Evolutionary conservation across 2,329 filamentous ascomycete species (phyloP), one percentile per base, ranked within the genome.

Genomic region (Scorias spongiosa): DNA sequence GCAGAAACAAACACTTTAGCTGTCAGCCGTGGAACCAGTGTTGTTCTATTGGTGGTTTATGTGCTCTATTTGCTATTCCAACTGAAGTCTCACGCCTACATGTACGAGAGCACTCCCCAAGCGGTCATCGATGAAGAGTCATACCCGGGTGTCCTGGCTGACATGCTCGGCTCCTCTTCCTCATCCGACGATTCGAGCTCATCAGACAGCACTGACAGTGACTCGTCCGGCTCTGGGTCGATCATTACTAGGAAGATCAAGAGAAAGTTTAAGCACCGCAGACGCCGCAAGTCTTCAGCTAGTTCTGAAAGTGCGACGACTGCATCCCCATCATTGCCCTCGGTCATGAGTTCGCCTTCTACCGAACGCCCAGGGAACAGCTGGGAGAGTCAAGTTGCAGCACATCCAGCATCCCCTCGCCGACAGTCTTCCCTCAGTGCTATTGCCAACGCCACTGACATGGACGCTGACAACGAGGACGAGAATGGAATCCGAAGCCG

Each of bases 91-190:
- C 87, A 94, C 59, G 75, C 84, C 8, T 93, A 93, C 65, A 79
- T 94, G 68, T 93, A 94, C 54, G 83, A 87, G 62, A 91, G 86
- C 51, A 94, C 84, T 5, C 88, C 88, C 9, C 87, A 94, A 64
- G 81, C 88, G 54, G 82, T 93, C 47, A 91, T 95, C 49, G 88
- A 95, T 53, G 86, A 91, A 55, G 88, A 94, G 60, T 80, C 85
- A 0, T 81, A 85, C 39, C 88, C 88, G 17, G 88, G 88, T 50
- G 80, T 91, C 1, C 74, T 88, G 10, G 82, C 83, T 14, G 82
- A 83, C 29, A 84, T 89, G 64, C 74, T 94, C 56, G 83, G 91
- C 50, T 78, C 78, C 0, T 84, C 80, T 2, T 70, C 65, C 43
- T 73, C 67, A 9, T 78, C 77, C 5, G 66, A 64, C 2, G 59